phyloP scores from a whole-genome alignment of 257 asterid genomes.

The Solanum acaule region DNA sequence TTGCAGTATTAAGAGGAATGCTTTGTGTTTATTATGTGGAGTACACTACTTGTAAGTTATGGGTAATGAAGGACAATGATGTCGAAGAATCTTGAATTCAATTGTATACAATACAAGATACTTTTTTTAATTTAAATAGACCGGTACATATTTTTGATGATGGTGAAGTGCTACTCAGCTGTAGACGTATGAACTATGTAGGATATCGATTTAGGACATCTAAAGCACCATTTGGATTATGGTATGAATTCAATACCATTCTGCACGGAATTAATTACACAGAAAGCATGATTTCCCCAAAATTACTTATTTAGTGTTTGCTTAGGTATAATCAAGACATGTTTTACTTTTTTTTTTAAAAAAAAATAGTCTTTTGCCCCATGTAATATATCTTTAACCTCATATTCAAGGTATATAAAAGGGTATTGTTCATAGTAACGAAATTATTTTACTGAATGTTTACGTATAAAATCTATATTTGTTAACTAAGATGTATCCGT shows the following conservation, averaged over 20 bases:
- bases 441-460: not conserved
- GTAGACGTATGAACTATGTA: accelerated
- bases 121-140: not conserved
- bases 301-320: not conserved
- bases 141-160: not conserved
- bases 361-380: not conserved
- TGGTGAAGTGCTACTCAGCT: not conserved
- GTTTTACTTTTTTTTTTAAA: too few species aligned
- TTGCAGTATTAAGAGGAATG: not conserved
- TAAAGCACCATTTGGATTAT: not conserved
- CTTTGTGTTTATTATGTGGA: not conserved
- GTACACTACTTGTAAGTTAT: not conserved
- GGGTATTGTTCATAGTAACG: not conserved
- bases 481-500: too few species aligned
- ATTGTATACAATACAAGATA: not conserved
- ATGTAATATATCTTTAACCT: not conserved
- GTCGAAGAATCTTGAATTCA: not conserved
- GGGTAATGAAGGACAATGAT: not conserved
- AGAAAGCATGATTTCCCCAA: not conserved
- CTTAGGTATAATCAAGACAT: not conserved
- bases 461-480: not conserved
- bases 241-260: not conserved
- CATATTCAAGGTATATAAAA: not conserved
- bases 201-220: not conserved
- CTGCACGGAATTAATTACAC: not conserved